Evolutionary conservation across 1,284 basidiomycete species (phyloP).

Genomic region (Kwoniella shivajii): DNA sequence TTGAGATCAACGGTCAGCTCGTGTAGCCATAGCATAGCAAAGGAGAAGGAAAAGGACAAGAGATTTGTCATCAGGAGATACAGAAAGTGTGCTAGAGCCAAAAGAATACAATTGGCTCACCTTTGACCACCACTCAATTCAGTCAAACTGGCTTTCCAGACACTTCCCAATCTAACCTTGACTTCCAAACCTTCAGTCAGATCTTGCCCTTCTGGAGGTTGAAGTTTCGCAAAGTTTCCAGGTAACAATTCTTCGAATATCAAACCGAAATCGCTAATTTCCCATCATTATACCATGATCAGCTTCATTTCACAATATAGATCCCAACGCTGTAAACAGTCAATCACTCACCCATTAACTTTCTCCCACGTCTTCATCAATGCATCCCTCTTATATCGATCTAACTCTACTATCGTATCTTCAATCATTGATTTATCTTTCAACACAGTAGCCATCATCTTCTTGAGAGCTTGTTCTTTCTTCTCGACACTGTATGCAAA

Average conservation of each 20-base stretch:
- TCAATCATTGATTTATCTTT: constrained; percentile 97
- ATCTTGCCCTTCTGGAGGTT: constrained; percentile 90
- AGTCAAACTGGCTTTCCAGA: constrained; percentile 97
- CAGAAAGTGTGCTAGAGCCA: neutral
- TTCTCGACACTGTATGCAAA: constrained; percentile 79
- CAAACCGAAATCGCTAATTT: constrained; percentile 84
- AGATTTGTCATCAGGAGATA: neutral
- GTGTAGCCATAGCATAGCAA: no score
- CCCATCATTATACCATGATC: neutral
- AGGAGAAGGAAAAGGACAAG: no score
- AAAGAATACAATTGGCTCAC: no score
- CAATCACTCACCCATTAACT: constrained; percentile 73
- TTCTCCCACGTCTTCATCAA: constrained; percentile 94
- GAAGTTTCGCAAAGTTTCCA: constrained; percentile 93
- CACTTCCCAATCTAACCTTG: constrained; percentile 88
- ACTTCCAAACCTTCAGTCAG: constrained; percentile 95
- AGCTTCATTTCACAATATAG: neutral
- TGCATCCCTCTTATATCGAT: constrained; percentile 91
- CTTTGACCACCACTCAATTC: constrained; percentile 97
- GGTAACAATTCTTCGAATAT: constrained; percentile 96
- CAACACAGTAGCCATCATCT: constrained; percentile 85
- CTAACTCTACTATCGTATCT: constrained; percentile 88
- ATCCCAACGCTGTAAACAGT: neutral
- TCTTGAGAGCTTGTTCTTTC: constrained; percentile 81
- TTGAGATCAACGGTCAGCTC: no score